Base-by-base conservation (phyloP, 2,329 filamentous ascomycete species). In the Fusarium sp. region DNA sequence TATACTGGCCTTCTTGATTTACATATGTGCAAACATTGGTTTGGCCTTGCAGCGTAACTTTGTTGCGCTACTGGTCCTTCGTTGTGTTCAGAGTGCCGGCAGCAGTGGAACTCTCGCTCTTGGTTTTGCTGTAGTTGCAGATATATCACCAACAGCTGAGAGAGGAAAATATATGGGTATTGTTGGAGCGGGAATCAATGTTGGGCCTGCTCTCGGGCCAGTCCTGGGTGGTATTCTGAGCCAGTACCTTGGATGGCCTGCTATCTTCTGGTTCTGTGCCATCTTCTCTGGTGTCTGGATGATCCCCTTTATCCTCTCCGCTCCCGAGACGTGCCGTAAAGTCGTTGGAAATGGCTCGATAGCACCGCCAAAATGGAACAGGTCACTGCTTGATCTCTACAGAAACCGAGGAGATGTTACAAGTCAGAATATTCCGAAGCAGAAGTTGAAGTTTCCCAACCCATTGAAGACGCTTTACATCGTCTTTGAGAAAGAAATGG, bases 141-240 rank as follows among this genome's bases (percentile, higher is more conserved):
- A 96, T 76, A 87, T 95, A 10, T 87, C 91, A 0, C 90, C 91
- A 1, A 90, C 88, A 51, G 87, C 89, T 0, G 92, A 96, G 80
- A 85, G 94, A 75, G 94, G 93, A 6, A 89, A 87, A 63, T 95
- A 93, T 78, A 91, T 95, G 84, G 92, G 90, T 57, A 87, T 91
- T 68, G 89, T 91, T n/a, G 88, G 87, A 38, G 86, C 85, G 8
- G 90, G 88, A 22, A 84, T 88, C 61, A 89, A 91, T 8, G 77
- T 93, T 36, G 87, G 87, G 0, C 87, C 87, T 6, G 82, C 88
- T 2, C 63, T 90, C 9, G 87, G 89, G 0, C 91, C 92, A 0
- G 86, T 92, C 2, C 82, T 93, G 8, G 91, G 92, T 20, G 92
- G 91, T 2, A 72, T 93, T 3, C 80, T 94, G 24, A 86, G 87